Evolutionary conservation across 2,329 filamentous ascomycete species (phyloP).

Genomic region (Xylariaceae sp.): DNA sequence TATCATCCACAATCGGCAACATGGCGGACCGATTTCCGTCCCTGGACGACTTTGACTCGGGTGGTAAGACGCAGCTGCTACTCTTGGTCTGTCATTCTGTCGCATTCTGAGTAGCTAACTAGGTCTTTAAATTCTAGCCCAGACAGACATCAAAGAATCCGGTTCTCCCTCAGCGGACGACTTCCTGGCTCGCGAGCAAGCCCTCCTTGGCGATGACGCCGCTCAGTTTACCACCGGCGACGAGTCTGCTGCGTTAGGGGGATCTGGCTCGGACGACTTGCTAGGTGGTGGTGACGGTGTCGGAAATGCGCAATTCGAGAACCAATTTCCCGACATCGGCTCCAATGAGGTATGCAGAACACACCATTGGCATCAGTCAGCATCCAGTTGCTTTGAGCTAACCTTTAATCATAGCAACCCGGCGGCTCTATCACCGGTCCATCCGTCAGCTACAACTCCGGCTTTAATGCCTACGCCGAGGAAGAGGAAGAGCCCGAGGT

Average conservation of each 20-base stretch:
- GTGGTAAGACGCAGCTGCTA: slow-evolving; percentile 43
- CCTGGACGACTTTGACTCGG: slow-evolving; percentile 71
- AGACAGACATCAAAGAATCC: slow-evolving; percentile 60
- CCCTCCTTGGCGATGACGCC: slow-evolving; percentile 86
- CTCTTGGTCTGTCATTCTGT: neutral
- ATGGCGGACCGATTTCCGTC: slow-evolving; percentile 81
- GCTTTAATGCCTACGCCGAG: slow-evolving; percentile 51
- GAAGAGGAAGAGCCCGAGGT: slow-evolving; percentile 84
- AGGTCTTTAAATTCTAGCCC: slow-evolving; percentile 43
- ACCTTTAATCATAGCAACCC: slow-evolving; percentile 35
- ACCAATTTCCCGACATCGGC: slow-evolving; percentile 80
- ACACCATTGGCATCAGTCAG: too few relatives aligned
- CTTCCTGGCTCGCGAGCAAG: slow-evolving; percentile 89
- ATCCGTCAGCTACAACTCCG: slow-evolving; percentile 59
- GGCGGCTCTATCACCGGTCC: slow-evolving; percentile 77
- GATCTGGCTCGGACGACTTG: slow-evolving; percentile 67
- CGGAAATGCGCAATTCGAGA: slow-evolving; percentile 63
- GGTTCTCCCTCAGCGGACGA: slow-evolving; percentile 65
- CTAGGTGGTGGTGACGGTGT: slow-evolving; percentile 55
- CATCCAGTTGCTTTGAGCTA: too few relatives aligned
- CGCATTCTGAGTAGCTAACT: slow-evolving; percentile 1
- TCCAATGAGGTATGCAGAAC: slow-evolving; percentile 58
- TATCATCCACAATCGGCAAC: slow-evolving; percentile 16
- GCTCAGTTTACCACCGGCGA: slow-evolving; percentile 78
- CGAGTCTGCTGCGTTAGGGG: slow-evolving; percentile 62